Percentiles rank a stretch among this genome's conserved stretches.
These are phyloP conservation scores for Colletotrichum cordylinicola DNA, from an alignment of 2,329 filamentous ascomycete species.

Conservation along the genomic window DNA sequence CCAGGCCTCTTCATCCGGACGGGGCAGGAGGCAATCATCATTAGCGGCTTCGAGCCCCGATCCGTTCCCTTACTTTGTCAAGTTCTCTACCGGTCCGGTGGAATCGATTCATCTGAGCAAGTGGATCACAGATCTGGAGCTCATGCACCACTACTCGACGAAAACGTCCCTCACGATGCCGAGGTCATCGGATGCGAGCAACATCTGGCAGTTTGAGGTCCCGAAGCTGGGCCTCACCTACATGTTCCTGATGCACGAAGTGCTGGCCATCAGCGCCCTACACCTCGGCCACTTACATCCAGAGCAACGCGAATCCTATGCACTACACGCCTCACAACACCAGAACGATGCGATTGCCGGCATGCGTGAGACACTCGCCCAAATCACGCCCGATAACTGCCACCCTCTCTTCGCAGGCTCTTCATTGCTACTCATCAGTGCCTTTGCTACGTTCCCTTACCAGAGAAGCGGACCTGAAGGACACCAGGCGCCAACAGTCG, in stretches of 20 bases:
- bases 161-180: conserved; percentile 35
- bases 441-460: conserved; percentile 31
- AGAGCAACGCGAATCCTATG: conserved; percentile 26
- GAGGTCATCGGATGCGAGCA: conserved; percentile 26
- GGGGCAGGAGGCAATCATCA: neutral
- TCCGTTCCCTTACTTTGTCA: conserved; percentile 26
- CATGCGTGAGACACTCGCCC: conserved; percentile 29
- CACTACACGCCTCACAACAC: conserved; percentile 35
- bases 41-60: conserved; percentile 8
- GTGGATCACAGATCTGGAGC: conserved; percentile 40
- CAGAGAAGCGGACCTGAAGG: conserved; percentile 7
- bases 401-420: conserved; percentile 37
- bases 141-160: conserved; percentile 40
- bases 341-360: conserved; percentile 36
- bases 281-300: conserved; percentile 33
- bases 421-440: conserved; percentile 35
- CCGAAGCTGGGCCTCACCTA: conserved; percentile 31
- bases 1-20: neutral
- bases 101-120: conserved; percentile 20
- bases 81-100: conserved; percentile 26
- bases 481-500: conserved; percentile 27
- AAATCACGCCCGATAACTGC: conserved; percentile 33
- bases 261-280: conserved; percentile 35
- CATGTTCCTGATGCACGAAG: conserved; percentile 34
- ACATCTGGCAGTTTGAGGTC: conserved; percentile 34